phyloP scores from a whole-genome alignment of 2,329 filamentous ascomycete genomes.

The Hypoxylon sp. region DNA sequence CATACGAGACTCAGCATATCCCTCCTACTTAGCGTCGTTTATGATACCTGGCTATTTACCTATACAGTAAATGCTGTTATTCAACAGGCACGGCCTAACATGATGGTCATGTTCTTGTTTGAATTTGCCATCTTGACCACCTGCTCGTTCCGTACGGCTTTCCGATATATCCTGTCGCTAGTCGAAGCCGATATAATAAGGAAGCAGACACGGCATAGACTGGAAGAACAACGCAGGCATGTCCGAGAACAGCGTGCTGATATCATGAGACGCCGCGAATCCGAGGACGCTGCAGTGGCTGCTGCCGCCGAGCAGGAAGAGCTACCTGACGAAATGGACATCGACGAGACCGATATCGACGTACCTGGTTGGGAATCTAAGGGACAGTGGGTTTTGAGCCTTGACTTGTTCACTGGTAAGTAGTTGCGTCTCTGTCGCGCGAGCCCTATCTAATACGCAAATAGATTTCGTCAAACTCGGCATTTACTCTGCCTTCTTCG shows the following conservation, averaged over 20 bases:
- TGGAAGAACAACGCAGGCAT: constrained; percentile 78
- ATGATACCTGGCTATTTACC: constrained; percentile 83
- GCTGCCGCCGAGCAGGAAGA: constrained; percentile 64
- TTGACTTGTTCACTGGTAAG: constrained; percentile 86
- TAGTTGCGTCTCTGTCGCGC: constrained; percentile 8
- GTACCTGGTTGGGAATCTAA: constrained; percentile 97
- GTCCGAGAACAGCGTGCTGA: constrained; percentile 71
- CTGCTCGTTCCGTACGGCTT: constrained; percentile 82
- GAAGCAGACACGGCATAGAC: constrained; percentile 78
- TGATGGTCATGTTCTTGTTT: constrained; percentile 99
- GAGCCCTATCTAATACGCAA: constrained; percentile 38
- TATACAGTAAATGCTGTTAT: constrained; percentile 89
- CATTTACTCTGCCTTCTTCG: constrained; percentile 93
- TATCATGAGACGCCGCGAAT: constrained; percentile 65
- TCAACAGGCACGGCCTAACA: constrained; percentile 89
- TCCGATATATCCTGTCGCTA: constrained; percentile 84
- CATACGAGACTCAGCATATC: constrained; percentile 86
- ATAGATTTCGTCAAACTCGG: constrained; percentile 90
- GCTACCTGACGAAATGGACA: constrained; percentile 77
- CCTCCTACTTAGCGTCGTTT: constrained; percentile 81
- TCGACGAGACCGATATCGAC: constrained; percentile 95
- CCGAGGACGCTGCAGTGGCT: constrained; percentile 62
- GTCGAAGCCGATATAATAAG: constrained; percentile 82
- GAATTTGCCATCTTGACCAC: constrained; percentile 92
- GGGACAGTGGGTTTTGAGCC: constrained; percentile 89